These are phyloP conservation scores for Linderina pennispora DNA, from an alignment of 192 early-diverging fungal genomes.

Conservation along the genomic window DNA sequence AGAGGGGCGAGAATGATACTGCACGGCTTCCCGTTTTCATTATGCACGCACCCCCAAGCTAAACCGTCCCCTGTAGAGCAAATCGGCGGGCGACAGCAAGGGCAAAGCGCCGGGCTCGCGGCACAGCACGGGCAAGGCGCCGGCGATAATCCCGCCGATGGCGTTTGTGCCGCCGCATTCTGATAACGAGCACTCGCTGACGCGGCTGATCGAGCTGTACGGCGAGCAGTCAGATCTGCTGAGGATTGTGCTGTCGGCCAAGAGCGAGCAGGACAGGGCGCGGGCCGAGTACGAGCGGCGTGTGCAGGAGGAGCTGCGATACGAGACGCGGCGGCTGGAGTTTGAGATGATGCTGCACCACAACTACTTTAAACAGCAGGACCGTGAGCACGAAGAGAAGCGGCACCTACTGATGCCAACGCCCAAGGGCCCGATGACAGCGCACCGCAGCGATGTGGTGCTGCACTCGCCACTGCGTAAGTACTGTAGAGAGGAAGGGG, in stretches of 20 bases:
- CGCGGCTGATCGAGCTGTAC: conserved; percentile 29
- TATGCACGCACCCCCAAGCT: too few relatives aligned
- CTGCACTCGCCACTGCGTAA: conserved; percentile 45
- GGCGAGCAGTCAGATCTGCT: conserved; percentile 40
- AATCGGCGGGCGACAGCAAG: too few relatives aligned
- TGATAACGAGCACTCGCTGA: conserved; percentile 25
- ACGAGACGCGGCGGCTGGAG: conserved; percentile 37
- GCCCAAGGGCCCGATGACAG: conserved; percentile 3
- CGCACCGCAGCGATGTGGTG: conserved; percentile 25
- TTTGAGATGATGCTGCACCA: conserved; percentile 46
- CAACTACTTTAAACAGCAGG: conserved; percentile 42
- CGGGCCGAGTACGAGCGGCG: conserved; percentile 40
- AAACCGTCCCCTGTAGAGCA: too few relatives aligned
- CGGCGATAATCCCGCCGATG: too few relatives aligned
- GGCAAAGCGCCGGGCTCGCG: too few relatives aligned
- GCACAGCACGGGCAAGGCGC: too few relatives aligned
- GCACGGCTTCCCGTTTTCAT: too few relatives aligned
- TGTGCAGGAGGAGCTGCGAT: conserved; percentile 40
- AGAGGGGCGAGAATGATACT: too few relatives aligned
- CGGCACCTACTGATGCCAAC: conserved; percentile 12
- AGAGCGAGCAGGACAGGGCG: conserved; percentile 40
- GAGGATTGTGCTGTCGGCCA: conserved; percentile 33
- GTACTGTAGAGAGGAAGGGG: too few relatives aligned
- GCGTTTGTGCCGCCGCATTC: conserved; percentile 3
- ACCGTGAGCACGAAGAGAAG: conserved; percentile 13